phyloP scores from a whole-genome alignment of 1,139 yeast species.

The Nematodospora anomalae region DNA sequence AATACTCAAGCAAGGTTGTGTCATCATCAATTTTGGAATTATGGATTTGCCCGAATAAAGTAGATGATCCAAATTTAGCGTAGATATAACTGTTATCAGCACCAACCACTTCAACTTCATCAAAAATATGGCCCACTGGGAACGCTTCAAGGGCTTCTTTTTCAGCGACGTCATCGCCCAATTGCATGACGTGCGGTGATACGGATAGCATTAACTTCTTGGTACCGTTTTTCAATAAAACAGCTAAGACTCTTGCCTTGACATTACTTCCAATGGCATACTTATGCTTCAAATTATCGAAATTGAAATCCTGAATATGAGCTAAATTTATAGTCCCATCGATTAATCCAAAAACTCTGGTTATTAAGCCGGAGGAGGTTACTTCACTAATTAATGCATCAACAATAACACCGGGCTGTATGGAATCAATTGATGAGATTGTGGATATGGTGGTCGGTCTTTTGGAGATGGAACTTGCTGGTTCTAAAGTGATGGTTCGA shows the following conservation, averaged over 20 bases:
- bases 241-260: conserved; percentile 70
- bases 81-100: conserved; percentile 56
- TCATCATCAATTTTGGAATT: conserved; percentile 64
- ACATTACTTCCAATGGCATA: conserved; percentile 65
- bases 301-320: conserved; percentile 55
- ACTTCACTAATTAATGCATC: conserved; percentile 70
- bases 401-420: conserved; percentile 81
- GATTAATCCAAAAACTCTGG: conserved; percentile 71
- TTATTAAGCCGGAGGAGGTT: conserved; percentile 57
- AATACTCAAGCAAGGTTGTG: conserved; percentile 52
- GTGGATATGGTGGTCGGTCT: conserved; percentile 52
- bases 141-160: conserved; percentile 53
- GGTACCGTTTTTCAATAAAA: conserved; percentile 55
- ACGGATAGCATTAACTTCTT: conserved; percentile 65
- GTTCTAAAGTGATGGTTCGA: conserved; percentile 64
- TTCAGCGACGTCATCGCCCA: conserved; percentile 17
- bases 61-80: conserved; percentile 57
- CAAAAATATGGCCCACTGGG: conserved; percentile 75
- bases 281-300: conserved; percentile 55
- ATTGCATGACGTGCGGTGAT: conserved; percentile 52
- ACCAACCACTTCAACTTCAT: conserved; percentile 57
- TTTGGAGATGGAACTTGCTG: conserved; percentile 24
- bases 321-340: conserved; percentile 70
- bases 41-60: conserved; percentile 66
- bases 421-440: conserved; percentile 71